Evolutionary conservation across 371 early-diverging fungal genomes (phyloP), one percentile per base, ranked within the genome.

Genomic region (Mortierella sp.): DNA sequence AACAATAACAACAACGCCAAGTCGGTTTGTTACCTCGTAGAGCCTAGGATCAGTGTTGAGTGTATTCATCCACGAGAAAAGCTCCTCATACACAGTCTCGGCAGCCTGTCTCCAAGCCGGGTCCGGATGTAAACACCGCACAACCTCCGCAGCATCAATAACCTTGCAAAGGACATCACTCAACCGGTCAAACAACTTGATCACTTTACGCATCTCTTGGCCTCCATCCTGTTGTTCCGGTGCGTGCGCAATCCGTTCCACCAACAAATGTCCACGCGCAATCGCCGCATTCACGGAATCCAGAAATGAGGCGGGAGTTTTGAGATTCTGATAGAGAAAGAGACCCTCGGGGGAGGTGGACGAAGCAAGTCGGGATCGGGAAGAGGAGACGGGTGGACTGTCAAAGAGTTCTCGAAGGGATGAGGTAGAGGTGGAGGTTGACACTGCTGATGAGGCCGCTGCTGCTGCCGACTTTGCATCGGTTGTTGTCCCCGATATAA

Each of bases 111-210:
- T 91, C 82, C 94, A 95, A 24, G 76, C 82, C 72, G 76, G 80
- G 83, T 96, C 94, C 0, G 98, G 98, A 80, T 98, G 98, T 26
- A 96, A 94, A 77, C 96, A 96, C 57, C 98, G 93, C n/a, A 98
- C 90, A 31, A 99, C 93, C 88, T 99, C 99, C 0, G 97, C 95
- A 65, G 95, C 91, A 81, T 99, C 99, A 85, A 98, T 95, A 0
- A 98, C 95, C 68, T 93, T 92, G 76, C 99, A 99, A 26, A 99
- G 88, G 0, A 94, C 91, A 86, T 99, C 98, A 45, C 96, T 96
- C n/a, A 98, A 89, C 70, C 94, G 89, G 84, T 99, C 99, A 60
- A 98, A 91, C 58, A 95, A 89, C 80, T 96, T 96, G 70, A 98
- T 94, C 8, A 96, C 94, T 73, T 89, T 90, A 28, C 89, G 83